Evolutionary conservation across 495 filamentous ascomycete genomes (phyloP).

Genomic region (Hypomontagnella submonticulosa): DNA sequence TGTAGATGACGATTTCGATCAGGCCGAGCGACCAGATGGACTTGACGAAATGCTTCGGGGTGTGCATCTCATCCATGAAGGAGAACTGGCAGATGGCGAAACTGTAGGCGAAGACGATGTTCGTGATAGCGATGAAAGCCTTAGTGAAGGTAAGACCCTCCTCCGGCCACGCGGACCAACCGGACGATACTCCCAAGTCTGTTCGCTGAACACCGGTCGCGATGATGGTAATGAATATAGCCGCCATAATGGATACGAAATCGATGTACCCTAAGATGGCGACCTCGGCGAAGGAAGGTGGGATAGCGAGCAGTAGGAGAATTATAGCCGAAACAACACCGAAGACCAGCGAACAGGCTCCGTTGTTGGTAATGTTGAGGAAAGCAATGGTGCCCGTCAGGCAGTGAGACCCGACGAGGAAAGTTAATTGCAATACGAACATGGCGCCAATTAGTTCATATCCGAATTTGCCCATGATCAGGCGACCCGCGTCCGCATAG

Average conservation of each 20-base stretch:
- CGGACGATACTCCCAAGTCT: conserved; percentile 49
- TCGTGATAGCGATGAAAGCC: conserved; percentile 73
- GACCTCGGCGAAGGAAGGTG: conserved; percentile 62
- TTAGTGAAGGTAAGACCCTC: conserved; percentile 51
- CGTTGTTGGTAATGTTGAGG: conserved; percentile 71
- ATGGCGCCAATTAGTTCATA: conserved; percentile 72
- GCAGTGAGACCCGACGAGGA: conserved; percentile 81
- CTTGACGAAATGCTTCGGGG: conserved; percentile 73
- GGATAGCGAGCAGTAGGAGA: conserved; percentile 70
- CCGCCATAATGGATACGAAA: conserved; percentile 71
- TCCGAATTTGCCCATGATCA: conserved; percentile 72
- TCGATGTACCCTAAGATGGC: conserved; percentile 71
- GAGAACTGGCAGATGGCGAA: conserved; percentile 79
- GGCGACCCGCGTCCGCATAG: conserved; percentile 75
- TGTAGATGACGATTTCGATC: conserved; percentile 75
- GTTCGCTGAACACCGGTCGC: conserved; percentile 66
- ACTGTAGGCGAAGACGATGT: conserved; percentile 79
- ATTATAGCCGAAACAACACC: conserved; percentile 71
- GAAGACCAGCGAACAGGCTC: conserved; percentile 74
- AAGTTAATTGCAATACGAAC: conserved; percentile 75
- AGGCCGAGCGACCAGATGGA: conserved; percentile 71
- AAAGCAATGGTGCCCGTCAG: conserved; percentile 79
- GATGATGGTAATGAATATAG: conserved; percentile 77
- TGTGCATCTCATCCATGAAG: conserved; percentile 81
- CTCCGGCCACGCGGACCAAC: conserved; percentile 59